Evolutionary conservation across 2,329 filamentous ascomycete genomes (phyloP).

Genomic region (Zymoseptoria crescenta): DNA sequence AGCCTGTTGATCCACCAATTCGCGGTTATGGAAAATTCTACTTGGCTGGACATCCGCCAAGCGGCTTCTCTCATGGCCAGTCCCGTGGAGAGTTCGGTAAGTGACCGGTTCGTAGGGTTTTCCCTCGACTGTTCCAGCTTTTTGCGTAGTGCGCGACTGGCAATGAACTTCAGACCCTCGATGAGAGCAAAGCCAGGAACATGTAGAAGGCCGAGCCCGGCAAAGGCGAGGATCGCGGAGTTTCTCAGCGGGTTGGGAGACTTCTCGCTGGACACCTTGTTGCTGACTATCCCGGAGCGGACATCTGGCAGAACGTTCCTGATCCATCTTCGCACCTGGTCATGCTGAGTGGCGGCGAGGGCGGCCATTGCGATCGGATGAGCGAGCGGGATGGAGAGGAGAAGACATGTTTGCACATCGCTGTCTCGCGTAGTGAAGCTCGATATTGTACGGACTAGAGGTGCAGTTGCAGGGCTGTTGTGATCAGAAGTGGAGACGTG

Average conservation of each 20-base stretch:
- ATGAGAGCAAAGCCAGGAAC: background rate
- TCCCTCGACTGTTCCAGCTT: background rate
- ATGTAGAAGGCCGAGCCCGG: background rate
- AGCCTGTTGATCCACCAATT: background rate
- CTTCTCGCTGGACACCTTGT: background rate
- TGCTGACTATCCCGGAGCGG: background rate
- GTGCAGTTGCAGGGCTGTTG: background rate
- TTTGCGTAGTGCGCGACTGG: no score
- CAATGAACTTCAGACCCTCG: background rate
- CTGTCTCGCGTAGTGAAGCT: background rate
- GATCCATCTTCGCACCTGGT: background rate
- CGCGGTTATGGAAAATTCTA: no score
- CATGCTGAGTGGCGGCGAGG: background rate
- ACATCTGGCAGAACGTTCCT: background rate
- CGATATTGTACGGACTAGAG: background rate
- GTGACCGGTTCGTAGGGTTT: no score
- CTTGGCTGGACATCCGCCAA: background rate
- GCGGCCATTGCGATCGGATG: background rate
- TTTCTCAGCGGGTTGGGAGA: background rate
- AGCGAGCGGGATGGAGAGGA: no score
- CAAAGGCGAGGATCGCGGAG: slow-evolving; percentile 1
- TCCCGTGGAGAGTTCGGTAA: background rate
- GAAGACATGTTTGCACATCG: background rate
- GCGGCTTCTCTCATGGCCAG: background rate
- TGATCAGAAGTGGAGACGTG: background rate